Conservation (phyloP, 805 yeast genomes). For the Lipomyces lipofer region DNA sequence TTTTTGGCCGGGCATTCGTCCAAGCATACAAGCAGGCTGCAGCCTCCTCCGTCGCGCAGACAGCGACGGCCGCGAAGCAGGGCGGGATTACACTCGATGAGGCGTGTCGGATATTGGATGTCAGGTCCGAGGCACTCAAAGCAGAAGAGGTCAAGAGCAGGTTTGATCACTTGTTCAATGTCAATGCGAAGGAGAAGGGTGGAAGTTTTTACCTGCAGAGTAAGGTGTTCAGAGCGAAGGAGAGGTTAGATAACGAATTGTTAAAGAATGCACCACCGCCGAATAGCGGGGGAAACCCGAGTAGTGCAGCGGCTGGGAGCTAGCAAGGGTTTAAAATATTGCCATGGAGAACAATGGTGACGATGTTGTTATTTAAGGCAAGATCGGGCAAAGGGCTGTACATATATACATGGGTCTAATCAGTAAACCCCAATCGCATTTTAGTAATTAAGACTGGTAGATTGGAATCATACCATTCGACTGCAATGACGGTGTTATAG, state of each 20-base stretch:
- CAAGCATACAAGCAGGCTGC: constrained; percentile 98
- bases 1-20: constrained; percentile 93
- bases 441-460: too few species aligned
- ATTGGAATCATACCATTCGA: too few species aligned
- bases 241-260: constrained; percentile 77
- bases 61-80: constrained; percentile 48
- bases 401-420: too few species aligned
- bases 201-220: constrained; percentile 92
- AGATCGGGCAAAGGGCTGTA: too few species aligned
- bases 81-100: constrained; percentile 86
- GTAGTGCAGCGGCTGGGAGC: neutral
- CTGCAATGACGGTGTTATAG: too few species aligned
- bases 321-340: neutral
- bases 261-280: constrained; percentile 39
- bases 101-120: constrained; percentile 84
- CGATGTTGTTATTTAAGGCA: neutral
- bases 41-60: constrained; percentile 78
- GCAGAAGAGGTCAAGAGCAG: constrained; percentile 60
- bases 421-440: too few species aligned
- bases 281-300: constrained; percentile 1
- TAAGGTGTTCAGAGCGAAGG: constrained; percentile 92
- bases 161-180: constrained; percentile 79
- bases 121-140: constrained; percentile 57
- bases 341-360: neutral
- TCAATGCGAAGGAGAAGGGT: constrained; percentile 92